Evolutionary conservation across 208 protist genomes (phyloP).

Genomic region (Crithidia fasciculata): DNA sequence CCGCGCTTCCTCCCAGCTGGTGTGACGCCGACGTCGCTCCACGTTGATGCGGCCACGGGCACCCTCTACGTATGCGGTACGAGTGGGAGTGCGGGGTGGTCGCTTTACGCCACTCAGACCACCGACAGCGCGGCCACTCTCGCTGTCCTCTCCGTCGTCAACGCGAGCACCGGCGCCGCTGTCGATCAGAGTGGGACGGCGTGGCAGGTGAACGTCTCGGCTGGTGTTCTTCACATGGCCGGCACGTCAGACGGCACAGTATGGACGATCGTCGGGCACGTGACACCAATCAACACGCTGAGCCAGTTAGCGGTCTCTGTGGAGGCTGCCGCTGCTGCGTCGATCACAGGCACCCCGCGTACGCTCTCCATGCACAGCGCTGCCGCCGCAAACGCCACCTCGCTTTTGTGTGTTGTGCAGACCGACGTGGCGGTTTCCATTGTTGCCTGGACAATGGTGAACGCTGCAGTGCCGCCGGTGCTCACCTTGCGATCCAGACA

Average conservation of each 20-base stretch:
- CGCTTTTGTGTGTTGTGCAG: conserved; percentile 6
- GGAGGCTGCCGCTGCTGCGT: background rate
- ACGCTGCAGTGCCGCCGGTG: background rate
- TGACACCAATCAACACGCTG: background rate
- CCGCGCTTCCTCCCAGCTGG: conserved; percentile 1
- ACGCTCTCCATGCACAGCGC: background rate
- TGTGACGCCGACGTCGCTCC: conserved; percentile 9
- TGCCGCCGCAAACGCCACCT: background rate
- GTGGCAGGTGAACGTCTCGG: conserved; percentile 15
- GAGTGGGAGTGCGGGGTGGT: background rate
- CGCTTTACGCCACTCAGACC: conserved; percentile 18
- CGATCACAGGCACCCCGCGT: background rate
- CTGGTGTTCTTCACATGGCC: background rate
- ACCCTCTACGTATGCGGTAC: conserved; percentile 3
- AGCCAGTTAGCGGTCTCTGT: background rate
- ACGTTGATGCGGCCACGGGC: conserved; percentile 14
- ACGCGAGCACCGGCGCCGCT: background rate
- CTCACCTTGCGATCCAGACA: conserved; percentile 12
- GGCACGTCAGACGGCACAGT: background rate
- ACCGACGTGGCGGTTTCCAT: background rate
- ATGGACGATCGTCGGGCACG: background rate
- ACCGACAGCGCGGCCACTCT: background rate
- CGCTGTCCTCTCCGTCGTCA: background rate
- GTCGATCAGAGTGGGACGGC: background rate
- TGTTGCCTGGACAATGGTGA: conserved; percentile 2